Percentiles rank a stretch among this genome's conserved stretches.
phyloP scores from a whole-genome alignment of 164 flowering plant species.

The Taxillus chinensis region DNA sequence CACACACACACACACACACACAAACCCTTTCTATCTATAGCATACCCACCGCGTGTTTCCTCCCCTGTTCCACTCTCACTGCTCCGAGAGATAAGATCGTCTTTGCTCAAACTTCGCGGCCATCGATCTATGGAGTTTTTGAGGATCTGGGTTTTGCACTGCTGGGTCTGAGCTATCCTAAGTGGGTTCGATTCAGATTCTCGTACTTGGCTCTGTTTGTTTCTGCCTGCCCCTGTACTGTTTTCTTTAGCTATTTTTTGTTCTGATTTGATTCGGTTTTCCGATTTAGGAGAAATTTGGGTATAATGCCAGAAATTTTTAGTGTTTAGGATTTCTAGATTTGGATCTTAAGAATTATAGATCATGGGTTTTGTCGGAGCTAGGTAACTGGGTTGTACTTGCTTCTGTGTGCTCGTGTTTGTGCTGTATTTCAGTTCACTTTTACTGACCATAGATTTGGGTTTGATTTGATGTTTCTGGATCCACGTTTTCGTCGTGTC shows the following conservation, averaged over 20 bases:
- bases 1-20: not conserved
- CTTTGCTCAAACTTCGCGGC: constrained; percentile 7
- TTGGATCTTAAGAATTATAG: constrained; percentile 13
- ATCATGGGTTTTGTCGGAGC: constrained; percentile 3
- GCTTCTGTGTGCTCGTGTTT: not conserved
- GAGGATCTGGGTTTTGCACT: constrained; percentile 29
- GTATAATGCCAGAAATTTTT: constrained; percentile 1
- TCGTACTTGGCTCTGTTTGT: not conserved
- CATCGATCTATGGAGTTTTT: constrained; percentile 15
- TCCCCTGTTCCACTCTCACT: constrained; percentile 6
- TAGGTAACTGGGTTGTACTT: not conserved
- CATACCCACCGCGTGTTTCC: not conserved
- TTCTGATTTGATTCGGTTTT: not conserved
- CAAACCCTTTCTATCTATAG: not conserved
- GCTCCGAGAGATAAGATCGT: constrained; percentile 9
- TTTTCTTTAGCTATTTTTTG: no score
- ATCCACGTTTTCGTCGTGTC: no score
- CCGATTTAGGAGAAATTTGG: not conserved
- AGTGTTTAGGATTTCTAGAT: not conserved
- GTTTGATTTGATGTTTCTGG: no score
- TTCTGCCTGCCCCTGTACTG: constrained; percentile 2
- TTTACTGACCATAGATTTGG: no score
- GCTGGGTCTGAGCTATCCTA: constrained; percentile 15
- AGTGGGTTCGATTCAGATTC: constrained; percentile 13
- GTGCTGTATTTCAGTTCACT: not conserved